These are phyloP conservation scores for Coleophoma eucalyptorum DNA, from an alignment of 2,329 filamentous ascomycete species.

Conservation along the genomic window DNA sequence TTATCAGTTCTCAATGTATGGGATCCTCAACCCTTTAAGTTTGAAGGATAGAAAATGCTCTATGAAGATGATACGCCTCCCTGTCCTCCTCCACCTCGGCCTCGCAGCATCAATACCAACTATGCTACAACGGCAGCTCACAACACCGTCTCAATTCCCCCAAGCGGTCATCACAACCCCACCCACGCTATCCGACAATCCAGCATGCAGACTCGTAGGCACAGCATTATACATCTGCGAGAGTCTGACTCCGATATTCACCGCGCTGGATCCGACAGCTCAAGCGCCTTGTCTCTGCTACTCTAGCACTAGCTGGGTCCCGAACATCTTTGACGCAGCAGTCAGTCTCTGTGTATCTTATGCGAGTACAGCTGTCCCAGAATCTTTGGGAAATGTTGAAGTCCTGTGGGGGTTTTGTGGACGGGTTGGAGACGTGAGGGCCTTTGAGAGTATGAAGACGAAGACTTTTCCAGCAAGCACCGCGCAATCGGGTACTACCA, in stretches of 20 bases:
- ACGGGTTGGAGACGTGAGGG: conserved; percentile 21
- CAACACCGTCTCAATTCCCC: too few species aligned
- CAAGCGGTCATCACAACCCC: background rate
- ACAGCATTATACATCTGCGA: conserved; percentile 17
- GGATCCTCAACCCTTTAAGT: too few species aligned
- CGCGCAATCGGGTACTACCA: background rate
- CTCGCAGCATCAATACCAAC: too few species aligned
- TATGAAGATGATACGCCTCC: too few species aligned
- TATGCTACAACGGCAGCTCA: too few species aligned
- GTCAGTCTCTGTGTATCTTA: conserved; percentile 17
- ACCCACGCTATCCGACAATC: conserved; percentile 10
- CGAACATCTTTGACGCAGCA: conserved; percentile 17
- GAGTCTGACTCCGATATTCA: conserved; percentile 16
- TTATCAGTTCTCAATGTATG: too few species aligned
- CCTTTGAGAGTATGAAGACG: background rate
- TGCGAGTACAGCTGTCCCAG: conserved; percentile 9
- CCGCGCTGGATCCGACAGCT: conserved; percentile 10
- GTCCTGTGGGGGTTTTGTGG: conserved; percentile 18
- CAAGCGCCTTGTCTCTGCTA: conserved; percentile 26
- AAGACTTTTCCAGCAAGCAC: background rate
- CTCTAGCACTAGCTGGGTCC: conserved; percentile 15
- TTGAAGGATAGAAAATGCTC: too few species aligned
- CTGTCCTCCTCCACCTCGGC: too few species aligned
- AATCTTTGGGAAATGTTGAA: conserved; percentile 10
- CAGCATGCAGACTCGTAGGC: conserved; percentile 12